Conservation (phyloP, 352 stramenopile species). For the Phytophthora palmivora region DNA sequence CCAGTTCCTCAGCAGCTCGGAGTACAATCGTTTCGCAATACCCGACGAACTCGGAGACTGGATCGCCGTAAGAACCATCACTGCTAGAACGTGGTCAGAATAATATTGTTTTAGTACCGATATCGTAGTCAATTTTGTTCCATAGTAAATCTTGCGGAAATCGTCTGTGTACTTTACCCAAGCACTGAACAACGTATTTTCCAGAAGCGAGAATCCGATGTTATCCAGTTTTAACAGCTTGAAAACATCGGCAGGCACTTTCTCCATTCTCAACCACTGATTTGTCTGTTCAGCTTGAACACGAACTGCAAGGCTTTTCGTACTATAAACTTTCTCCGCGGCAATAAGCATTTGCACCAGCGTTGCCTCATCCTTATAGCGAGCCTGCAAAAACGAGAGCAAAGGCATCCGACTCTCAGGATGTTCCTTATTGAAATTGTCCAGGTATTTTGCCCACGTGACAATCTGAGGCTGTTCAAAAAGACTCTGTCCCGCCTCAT, state of each 20-base stretch:
- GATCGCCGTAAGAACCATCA: slow-evolving; percentile 5
- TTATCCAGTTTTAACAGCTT: slow-evolving; percentile 15
- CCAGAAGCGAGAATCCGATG: not conserved
- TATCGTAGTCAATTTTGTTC: slow-evolving; percentile 9
- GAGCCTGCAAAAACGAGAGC: slow-evolving; percentile 2
- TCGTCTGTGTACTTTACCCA: slow-evolving; percentile 25
- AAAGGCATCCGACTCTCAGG: not conserved
- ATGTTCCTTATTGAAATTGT: slow-evolving; percentile 5
- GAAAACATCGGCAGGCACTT: slow-evolving; percentile 9
- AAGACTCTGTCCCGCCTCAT: not conserved
- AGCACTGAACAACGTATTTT: slow-evolving; percentile 1
- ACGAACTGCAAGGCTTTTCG: slow-evolving; percentile 2
- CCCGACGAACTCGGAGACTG: slow-evolving; percentile 1
- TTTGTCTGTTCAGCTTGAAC: slow-evolving; percentile 16
- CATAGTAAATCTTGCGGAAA: slow-evolving; percentile 11
- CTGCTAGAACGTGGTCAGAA: slow-evolving; percentile 1
- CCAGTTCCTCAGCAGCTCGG: slow-evolving; percentile 3
- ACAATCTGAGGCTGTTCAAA: slow-evolving; percentile 6
- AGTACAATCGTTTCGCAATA: slow-evolving; percentile 3
- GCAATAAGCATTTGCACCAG: slow-evolving; percentile 12
- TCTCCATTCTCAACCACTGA: slow-evolving; percentile 1
- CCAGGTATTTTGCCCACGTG: slow-evolving; percentile 3
- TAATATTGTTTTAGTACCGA: slow-evolving; percentile 5
- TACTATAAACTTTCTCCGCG: slow-evolving; percentile 5
- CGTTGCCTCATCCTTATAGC: not conserved